These are phyloP conservation scores for Gryganskiella cystojenkinii DNA, from an alignment of 192 early-diverging fungal species.

Conservation along the genomic window DNA sequence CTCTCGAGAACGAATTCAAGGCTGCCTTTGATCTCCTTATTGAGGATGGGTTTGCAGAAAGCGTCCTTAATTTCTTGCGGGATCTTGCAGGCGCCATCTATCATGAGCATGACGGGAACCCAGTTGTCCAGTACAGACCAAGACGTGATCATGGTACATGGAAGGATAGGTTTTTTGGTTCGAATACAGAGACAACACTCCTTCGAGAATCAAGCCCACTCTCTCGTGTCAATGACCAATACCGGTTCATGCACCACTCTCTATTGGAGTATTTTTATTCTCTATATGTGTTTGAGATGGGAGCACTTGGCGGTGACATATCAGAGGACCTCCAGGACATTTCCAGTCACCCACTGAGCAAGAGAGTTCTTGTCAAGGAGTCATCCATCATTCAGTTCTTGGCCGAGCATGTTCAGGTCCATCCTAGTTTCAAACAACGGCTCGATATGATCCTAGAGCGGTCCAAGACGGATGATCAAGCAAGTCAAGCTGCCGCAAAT, in stretches of 20 bases:
- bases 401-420: too few species aligned
- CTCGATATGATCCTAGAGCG: too few species aligned
- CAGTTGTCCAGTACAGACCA: not conserved
- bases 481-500: too few species aligned
- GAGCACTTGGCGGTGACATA: not conserved
- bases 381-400: too few species aligned
- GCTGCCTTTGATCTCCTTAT: not conserved
- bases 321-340: too few species aligned
- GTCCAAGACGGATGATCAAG: too few species aligned
- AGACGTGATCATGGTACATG: not conserved
- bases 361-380: too few species aligned
- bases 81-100: not conserved
- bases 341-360: too few species aligned
- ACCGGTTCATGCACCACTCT: not conserved
- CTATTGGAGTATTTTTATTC: not conserved
- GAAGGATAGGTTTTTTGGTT: not conserved
- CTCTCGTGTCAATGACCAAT: not conserved
- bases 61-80: not conserved
- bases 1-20: not conserved
- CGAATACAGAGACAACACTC: not conserved
- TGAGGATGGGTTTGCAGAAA: not conserved
- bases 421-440: too few species aligned
- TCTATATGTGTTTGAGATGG: not conserved
- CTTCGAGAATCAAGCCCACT: not conserved
- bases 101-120: not conserved